Conservation (phyloP, 805 yeast species). For the Candida ascalaphidarum region DNA sequence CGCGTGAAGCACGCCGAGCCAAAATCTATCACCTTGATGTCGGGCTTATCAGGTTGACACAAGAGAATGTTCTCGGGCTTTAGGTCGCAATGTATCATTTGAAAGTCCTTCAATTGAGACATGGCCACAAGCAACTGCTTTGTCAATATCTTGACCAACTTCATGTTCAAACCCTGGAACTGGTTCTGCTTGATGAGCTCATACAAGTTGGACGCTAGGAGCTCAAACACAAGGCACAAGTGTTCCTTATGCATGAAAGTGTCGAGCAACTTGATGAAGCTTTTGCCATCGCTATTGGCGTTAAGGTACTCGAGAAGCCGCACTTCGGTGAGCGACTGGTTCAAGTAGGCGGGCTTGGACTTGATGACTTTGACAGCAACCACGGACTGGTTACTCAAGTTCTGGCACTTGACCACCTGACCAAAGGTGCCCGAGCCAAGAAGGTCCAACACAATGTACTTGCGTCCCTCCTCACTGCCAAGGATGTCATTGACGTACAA, state of each 20-base stretch:
- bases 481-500: constrained; percentile 89
- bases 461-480: constrained; percentile 77
- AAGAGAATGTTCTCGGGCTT: constrained; percentile 92
- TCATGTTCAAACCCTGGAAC: constrained; percentile 81
- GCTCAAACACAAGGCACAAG: constrained; percentile 85
- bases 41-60: constrained; percentile 73
- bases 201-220: constrained; percentile 79
- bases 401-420: constrained; percentile 93
- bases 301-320: constrained; percentile 76
- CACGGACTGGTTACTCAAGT: constrained; percentile 68
- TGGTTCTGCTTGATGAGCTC: constrained; percentile 90
- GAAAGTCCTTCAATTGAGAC: constrained; percentile 69
- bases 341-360: constrained; percentile 82
- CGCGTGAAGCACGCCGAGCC: constrained; percentile 93
- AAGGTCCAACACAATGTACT: constrained; percentile 82
- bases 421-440: constrained; percentile 98
- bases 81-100: constrained; percentile 90
- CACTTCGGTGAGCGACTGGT: constrained; percentile 89
- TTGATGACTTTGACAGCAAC: constrained; percentile 94
- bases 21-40: constrained; percentile 88
- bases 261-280: constrained; percentile 72
- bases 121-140: constrained; percentile 77
- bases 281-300: constrained; percentile 56
- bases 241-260: constrained; percentile 90
- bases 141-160: constrained; percentile 68